Conservation (phyloP, 2,329 filamentous ascomycete genomes). For the Cladosporium cucumerinum region DNA sequence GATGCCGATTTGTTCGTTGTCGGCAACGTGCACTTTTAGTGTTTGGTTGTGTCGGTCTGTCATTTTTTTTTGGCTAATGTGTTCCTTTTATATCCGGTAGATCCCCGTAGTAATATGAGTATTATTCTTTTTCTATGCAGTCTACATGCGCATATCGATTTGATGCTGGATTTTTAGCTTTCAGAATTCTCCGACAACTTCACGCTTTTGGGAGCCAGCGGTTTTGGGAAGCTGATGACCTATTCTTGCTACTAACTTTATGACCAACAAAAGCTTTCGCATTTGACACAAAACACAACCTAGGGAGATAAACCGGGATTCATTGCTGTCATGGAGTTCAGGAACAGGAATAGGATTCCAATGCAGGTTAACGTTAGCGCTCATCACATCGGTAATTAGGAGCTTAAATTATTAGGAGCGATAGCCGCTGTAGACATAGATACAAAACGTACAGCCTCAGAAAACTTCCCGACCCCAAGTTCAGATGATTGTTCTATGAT, state of each 20-base stretch:
- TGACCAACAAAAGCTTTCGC: background rate
- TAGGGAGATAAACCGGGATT: too few species aligned
- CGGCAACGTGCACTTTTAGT: background rate
- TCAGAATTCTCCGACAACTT: background rate
- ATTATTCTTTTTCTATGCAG: background rate
- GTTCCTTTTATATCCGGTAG: background rate
- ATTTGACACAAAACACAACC: background rate
- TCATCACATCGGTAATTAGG: too few species aligned
- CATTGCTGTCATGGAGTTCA: too few species aligned
- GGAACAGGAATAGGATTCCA: too few species aligned
- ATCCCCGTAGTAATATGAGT: background rate
- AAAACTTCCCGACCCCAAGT: too few species aligned
- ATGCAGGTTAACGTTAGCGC: too few species aligned
- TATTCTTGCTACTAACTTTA: background rate
- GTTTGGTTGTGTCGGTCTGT: slow-evolving; percentile 15
- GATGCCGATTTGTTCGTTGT: slow-evolving; percentile 14
- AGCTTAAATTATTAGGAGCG: too few species aligned
- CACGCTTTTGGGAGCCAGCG: background rate
- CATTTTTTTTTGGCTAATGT: background rate
- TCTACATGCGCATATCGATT: background rate
- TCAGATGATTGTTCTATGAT: too few species aligned
- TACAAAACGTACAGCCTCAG: too few species aligned
- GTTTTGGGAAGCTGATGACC: too few species aligned
- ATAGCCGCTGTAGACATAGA: too few species aligned
- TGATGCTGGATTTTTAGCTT: background rate